Evolutionary conservation across 768 basidiomycete genomes (phyloP), one percentile per base, ranked within the genome.

Genomic region (Naematelia aurantialba): DNA sequence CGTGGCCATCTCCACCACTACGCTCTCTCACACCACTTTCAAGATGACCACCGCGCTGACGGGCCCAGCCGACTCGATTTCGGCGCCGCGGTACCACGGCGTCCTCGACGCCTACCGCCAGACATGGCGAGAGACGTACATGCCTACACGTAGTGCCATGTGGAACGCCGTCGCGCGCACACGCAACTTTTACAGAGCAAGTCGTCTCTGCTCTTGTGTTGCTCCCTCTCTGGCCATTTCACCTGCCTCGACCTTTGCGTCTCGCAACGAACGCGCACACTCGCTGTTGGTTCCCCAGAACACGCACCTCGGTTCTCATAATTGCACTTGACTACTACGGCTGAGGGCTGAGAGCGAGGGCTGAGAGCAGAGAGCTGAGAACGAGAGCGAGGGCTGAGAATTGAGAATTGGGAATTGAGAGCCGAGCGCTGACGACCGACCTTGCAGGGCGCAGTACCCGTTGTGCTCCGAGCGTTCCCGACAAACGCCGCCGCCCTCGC

Each of bases 401-500:
- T n/a, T n/a, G n/a, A n/a, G n/a, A n/a, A n/a, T n/a, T n/a, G n/a
- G n/a, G n/a, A n/a, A n/a, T n/a, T n/a, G n/a, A n/a, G n/a, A n/a
- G n/a, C n/a, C n/a, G n/a, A n/a, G n/a, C n/a, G n/a, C n/a, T n/a
- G n/a, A n/a, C n/a, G n/a, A n/a, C n/a, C n/a, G 61, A 78, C 84
- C 68, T 84, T 81, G 75, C 81, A 87, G 63, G 89, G 88, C 1
- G 78, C 88, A 25, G 83, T 81, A 11, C 87, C 87, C 30, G 84
- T 83, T 56, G 78, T 88, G 24, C 76, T 89, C 59, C 81, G 88
- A 60, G 87, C 89, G 19, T 87, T 89, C 76, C 89, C 89, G 13
- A 83, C 84, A 0, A 90, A 90, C 72, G 87, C 88, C 0, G 86
- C 84, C 49, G 89, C 88, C 0, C 80, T 87, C 49, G 87, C 87